Conservation (phyloP, 2,329 filamentous ascomycete genomes). For the Xylariaceae sp. region DNA sequence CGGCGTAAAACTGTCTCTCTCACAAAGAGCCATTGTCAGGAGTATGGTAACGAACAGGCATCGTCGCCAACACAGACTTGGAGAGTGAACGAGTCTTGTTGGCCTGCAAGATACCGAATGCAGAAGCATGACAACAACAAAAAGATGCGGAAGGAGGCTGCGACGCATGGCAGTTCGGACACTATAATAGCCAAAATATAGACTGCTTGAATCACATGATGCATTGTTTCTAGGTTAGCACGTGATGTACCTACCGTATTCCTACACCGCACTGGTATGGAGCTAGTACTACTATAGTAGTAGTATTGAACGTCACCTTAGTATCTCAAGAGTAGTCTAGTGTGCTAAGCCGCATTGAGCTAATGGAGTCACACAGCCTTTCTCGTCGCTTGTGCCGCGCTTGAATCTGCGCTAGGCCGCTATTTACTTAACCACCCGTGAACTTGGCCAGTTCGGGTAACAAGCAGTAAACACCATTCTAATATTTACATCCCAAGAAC, state of each 20-base stretch:
- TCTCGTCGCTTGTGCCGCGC: constrained; percentile 16
- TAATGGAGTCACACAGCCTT: constrained; percentile 17
- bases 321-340: too few relatives aligned
- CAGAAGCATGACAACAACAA: constrained; percentile 3
- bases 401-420: constrained; percentile 24
- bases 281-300: too few relatives aligned
- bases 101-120: neutral
- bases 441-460: neutral
- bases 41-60: neutral
- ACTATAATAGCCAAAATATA: too few relatives aligned
- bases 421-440: neutral
- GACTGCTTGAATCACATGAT: too few relatives aligned
- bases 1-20: constrained; percentile 6
- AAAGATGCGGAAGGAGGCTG: constrained; percentile 21
- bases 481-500: too few relatives aligned
- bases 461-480: neutral
- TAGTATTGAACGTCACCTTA: too few relatives aligned
- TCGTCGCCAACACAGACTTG: neutral
- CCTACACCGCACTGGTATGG: too few relatives aligned
- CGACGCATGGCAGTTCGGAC: too few relatives aligned
- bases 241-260: neutral
- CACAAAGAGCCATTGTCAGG: constrained; percentile 6
- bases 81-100: too few relatives aligned
- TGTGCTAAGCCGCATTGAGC: neutral
- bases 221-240: too few relatives aligned